phyloP scores from a whole-genome alignment of 768 basidiomycete species.

The Boletellus ananas region DNA sequence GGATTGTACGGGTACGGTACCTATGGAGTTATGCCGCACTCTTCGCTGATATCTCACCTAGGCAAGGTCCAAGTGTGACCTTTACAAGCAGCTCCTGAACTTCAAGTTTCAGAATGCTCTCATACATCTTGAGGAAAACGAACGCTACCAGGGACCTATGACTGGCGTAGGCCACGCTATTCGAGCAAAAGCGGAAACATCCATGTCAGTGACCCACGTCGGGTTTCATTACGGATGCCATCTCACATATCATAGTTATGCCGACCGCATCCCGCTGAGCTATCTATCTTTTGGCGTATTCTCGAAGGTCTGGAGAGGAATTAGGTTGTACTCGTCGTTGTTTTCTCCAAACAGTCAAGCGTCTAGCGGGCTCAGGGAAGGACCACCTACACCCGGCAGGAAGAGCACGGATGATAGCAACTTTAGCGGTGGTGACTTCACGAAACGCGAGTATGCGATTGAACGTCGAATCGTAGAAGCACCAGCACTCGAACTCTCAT shows the following conservation, averaged over 20 bases:
- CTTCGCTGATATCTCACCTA: constrained; percentile 28
- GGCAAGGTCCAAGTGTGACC: constrained; percentile 78
- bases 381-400: constrained; percentile 2
- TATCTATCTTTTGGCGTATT: constrained; percentile 41
- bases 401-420: constrained; percentile 50
- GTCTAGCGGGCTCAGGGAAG: constrained; percentile 1
- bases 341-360: constrained; percentile 21
- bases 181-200: constrained; percentile 53
- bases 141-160: constrained; percentile 69
- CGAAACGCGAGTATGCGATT: constrained; percentile 77
- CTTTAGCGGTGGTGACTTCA: constrained; percentile 52
- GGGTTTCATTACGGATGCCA: neutral
- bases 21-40: neutral
- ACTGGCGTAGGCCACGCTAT: constrained; percentile 58
- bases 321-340: constrained; percentile 40
- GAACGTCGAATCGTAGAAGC: constrained; percentile 81
- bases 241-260: constrained; percentile 21
- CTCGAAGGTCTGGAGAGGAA: constrained; percentile 52
- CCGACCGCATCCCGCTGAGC: constrained; percentile 25
- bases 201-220: constrained; percentile 15
- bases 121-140: constrained; percentile 69
- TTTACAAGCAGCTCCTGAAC: constrained; percentile 76
- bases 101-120: constrained; percentile 66
- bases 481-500: constrained; percentile 71
- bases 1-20: constrained; percentile 63